Base-by-base conservation (phyloP, 2,329 filamentous ascomycete species). In the Colletotrichum sp. region DNA sequence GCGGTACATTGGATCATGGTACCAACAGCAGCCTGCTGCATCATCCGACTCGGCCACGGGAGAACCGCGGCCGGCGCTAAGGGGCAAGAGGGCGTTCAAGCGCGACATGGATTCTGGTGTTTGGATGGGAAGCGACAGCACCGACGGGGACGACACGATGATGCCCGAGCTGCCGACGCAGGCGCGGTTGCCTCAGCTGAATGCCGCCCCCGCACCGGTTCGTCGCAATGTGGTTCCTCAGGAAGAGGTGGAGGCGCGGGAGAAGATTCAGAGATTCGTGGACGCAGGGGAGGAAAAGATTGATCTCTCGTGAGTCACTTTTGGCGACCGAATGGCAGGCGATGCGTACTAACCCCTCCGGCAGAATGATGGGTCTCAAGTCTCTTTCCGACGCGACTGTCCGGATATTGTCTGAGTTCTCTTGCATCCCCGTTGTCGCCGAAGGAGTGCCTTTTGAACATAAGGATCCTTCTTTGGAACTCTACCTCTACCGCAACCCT, bases 41-140 rank as follows among this genome's bases (percentile, higher is more conserved):
- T 90, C 89, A 7, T 87, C 88, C 2, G 89, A 90, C 77, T 88
- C 88, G 2, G 82, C 85, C 9, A 87, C 89, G 73, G 83, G 85
- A 57, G 88, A 90, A 80, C 81, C 24, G 76, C 84, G 79, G 30
- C 82, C 81, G 32, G 80, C 80, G 72, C 83, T 83, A 26, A 86
- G 85, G 79, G 82, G 82, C 16, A 92, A 90, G 82, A 87, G 91
- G 52, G 87, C 87, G 16, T 86, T 94, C 69, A 85, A 88, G 79
- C 88, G 92, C 68, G 91, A 93, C 78, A 85, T 90, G 73, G 94
- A 95, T 83, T 95, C 93, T 82, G 93, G 92, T 67, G 90, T 95
- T 5, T 95, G 90, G 84, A 89, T 95, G 85, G 91, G 89, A 6
- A 93, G 91, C 77, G 93, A 94, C 74, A 84, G 81, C 36, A 84